Evolutionary conservation across 257 asterid genomes (phyloP).

Genomic region (Ilex asprella): DNA sequence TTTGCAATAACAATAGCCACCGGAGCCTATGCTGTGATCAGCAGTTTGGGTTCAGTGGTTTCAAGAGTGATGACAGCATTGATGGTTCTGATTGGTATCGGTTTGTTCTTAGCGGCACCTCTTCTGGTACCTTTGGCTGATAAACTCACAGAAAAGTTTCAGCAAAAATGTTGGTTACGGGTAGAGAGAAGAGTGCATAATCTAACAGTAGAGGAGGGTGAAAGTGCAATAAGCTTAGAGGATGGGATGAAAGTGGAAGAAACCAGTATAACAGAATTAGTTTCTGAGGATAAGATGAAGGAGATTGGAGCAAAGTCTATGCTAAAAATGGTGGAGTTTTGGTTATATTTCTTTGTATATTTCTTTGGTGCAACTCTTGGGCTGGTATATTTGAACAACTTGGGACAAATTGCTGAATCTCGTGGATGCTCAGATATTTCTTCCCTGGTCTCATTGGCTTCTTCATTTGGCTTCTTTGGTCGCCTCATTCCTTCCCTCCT

Average conservation of each 20-base stretch:
- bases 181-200: slow-evolving; percentile 17
- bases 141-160: slow-evolving; percentile 27
- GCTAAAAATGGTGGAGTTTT: slow-evolving; percentile 50
- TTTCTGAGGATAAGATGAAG: slow-evolving; percentile 4
- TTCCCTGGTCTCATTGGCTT: slow-evolving; percentile 51
- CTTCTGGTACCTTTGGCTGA: slow-evolving; percentile 41
- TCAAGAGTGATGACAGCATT: slow-evolving; percentile 9
- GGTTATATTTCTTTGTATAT: slow-evolving; percentile 62
- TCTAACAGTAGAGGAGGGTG: slow-evolving; percentile 11
- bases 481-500: slow-evolving; percentile 62
- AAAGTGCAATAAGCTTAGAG: not conserved
- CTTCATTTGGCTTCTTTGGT: slow-evolving; percentile 69
- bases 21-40: slow-evolving; percentile 48
- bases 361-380: slow-evolving; percentile 73
- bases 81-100: slow-evolving; percentile 28
- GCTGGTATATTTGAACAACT: slow-evolving; percentile 57
- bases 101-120: slow-evolving; percentile 29
- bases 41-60: slow-evolving; percentile 33
- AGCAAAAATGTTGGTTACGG: slow-evolving; percentile 46
- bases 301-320: slow-evolving; percentile 45
- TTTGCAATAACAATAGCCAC: slow-evolving; percentile 41
- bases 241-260: slow-evolving; percentile 8
- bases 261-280: slow-evolving; percentile 9
- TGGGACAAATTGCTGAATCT: slow-evolving; percentile 72
- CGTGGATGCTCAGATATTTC: slow-evolving; percentile 47